Evolutionary conservation across 2,329 filamentous ascomycete species (phyloP).

Genomic region (Aspergillus ochraceoroseus): DNA sequence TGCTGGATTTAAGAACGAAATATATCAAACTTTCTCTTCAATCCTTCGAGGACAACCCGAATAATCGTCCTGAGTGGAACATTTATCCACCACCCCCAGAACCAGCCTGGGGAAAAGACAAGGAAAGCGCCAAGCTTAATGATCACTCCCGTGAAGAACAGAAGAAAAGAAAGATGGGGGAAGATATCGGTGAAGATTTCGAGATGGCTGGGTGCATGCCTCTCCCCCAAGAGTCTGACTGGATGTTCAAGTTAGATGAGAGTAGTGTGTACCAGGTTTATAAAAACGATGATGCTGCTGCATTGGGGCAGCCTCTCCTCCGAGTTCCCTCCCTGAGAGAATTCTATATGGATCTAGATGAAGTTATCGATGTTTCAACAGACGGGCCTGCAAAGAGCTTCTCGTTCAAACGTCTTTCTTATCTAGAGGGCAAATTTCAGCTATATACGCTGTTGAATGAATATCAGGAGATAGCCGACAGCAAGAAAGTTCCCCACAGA

Average conservation of each 20-base stretch:
- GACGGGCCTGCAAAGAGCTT: slow-evolving; percentile 97
- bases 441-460: slow-evolving; percentile 90
- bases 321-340: slow-evolving; percentile 88
- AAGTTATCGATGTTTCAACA: slow-evolving; percentile 80
- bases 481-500: slow-evolving; percentile 92
- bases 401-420: slow-evolving; percentile 88
- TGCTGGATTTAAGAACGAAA: slow-evolving; percentile 81
- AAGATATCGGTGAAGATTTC: slow-evolving; percentile 91
- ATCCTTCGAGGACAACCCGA: slow-evolving; percentile 76
- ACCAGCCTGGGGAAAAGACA: slow-evolving; percentile 73
- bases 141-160: slow-evolving; percentile 45
- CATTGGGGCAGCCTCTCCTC: slow-evolving; percentile 65
- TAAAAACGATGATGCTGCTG: slow-evolving; percentile 59
- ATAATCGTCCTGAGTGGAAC: slow-evolving; percentile 73
- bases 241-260: slow-evolving; percentile 73
- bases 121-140: slow-evolving; percentile 37
- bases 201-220: slow-evolving; percentile 72
- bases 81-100: slow-evolving; percentile 91
- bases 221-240: slow-evolving; percentile 63
- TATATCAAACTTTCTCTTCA: slow-evolving; percentile 86
- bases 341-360: slow-evolving; percentile 91
- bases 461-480: slow-evolving; percentile 96
- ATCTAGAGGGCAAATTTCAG: slow-evolving; percentile 95
- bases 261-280: slow-evolving; percentile 92
- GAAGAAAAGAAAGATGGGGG: slow-evolving; percentile 73